These are phyloP conservation scores for Auricularia heimuer DNA, from an alignment of 768 basidiomycete species.

Conservation along the genomic window DNA sequence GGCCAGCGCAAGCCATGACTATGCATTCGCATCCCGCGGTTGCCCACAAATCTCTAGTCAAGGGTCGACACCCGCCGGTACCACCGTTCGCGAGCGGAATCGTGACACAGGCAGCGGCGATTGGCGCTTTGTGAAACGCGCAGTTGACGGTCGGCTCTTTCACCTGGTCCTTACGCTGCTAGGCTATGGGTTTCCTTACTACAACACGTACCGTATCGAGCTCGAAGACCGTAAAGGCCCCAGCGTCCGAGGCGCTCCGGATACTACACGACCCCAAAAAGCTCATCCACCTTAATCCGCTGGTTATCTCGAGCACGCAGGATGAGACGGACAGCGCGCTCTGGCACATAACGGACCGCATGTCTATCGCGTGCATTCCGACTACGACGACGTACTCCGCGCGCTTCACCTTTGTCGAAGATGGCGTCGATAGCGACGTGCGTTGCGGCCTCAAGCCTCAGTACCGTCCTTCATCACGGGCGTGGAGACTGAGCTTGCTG, in stretches of 20 bases:
- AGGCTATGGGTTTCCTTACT: neutral
- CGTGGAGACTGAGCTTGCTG: no score
- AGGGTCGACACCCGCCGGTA: no score
- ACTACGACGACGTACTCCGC: slow-evolving; percentile 3
- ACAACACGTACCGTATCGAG: neutral
- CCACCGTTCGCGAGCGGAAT: no score
- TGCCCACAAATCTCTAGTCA: no score
- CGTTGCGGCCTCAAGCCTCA: neutral
- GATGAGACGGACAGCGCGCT: neutral
- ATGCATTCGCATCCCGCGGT: no score
- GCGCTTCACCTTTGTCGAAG: neutral
- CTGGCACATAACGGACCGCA: slow-evolving; percentile 7
- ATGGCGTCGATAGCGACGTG: slow-evolving; percentile 7
- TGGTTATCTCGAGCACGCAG: slow-evolving; percentile 1
- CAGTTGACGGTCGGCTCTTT: no score
- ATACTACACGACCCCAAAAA: slow-evolving; percentile 3
- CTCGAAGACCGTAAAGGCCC: slow-evolving; percentile 20
- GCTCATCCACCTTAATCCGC: slow-evolving; percentile 6
- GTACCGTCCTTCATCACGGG: no score
- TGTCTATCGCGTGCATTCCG: neutral
- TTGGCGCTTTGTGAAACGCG: no score
- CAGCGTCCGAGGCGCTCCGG: neutral
- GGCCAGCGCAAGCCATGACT: no score
- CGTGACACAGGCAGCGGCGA: no score
- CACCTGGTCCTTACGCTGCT: no score